Evolutionary conservation across 192 early-diverging fungal species (phyloP).

Genomic region (Gryganskiella cystojenkinii): DNA sequence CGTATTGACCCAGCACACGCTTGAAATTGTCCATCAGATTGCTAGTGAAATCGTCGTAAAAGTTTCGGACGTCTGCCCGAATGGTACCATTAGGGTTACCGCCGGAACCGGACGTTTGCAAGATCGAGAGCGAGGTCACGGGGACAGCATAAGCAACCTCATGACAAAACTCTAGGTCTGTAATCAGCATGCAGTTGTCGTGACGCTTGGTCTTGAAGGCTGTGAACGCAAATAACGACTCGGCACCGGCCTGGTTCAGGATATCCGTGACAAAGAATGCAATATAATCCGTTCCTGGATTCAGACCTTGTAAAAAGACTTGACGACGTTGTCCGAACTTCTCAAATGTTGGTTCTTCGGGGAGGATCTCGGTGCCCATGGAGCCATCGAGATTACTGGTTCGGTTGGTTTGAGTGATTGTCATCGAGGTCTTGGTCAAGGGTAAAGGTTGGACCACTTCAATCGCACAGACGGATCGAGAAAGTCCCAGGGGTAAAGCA

Average conservation of each 20-base stretch:
- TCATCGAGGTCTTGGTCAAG: constrained; percentile 43
- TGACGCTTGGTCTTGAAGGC: constrained; percentile 31
- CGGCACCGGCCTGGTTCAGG: constrained; percentile 27
- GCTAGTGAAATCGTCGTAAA: constrained; percentile 59
- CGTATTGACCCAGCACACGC: constrained; percentile 58
- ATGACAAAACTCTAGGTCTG: constrained; percentile 60
- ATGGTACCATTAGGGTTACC: neutral
- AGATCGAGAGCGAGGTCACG: constrained; percentile 26
- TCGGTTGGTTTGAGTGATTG: constrained; percentile 46
- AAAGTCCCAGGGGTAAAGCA: constrained; percentile 44
- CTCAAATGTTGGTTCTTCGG: constrained; percentile 41
- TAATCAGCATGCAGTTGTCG: constrained; percentile 60
- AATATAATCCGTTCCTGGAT: constrained; percentile 49
- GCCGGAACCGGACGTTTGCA: constrained; percentile 9
- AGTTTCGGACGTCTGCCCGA: constrained; percentile 37
- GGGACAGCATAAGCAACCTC: constrained; percentile 68
- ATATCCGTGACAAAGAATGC: constrained; percentile 55
- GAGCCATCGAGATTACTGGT: constrained; percentile 52
- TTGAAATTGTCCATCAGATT: constrained; percentile 58
- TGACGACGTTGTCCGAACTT: constrained; percentile 27
- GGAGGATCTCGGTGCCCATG: constrained; percentile 40
- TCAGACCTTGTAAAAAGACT: constrained; percentile 39
- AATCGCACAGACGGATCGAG: constrained; percentile 61
- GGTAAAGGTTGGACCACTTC: constrained; percentile 43
- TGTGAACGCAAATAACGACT: constrained; percentile 30